Evolutionary conservation across 2,329 filamentous ascomycete genomes (phyloP).

Genomic region (Diaporthe sp.): DNA sequence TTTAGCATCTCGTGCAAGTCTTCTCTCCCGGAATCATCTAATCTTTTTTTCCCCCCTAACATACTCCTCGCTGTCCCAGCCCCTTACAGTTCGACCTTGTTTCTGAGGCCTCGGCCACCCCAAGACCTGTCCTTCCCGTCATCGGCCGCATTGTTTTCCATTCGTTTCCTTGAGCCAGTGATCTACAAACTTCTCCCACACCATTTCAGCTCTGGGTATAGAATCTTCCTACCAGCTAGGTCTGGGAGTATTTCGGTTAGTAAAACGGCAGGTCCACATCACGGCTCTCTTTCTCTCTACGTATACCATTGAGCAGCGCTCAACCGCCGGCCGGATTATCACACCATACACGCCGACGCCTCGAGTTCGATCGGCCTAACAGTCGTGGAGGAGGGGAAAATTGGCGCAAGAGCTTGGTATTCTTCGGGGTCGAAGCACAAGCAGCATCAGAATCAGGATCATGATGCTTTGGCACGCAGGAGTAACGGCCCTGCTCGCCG

Average conservation of each 20-base stretch:
- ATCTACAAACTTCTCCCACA: slow-evolving; percentile 15
- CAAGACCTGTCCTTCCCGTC: slow-evolving; percentile 22
- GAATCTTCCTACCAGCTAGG: neutral
- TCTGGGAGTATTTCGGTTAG: slow-evolving; percentile 1
- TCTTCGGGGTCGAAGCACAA: slow-evolving; percentile 2
- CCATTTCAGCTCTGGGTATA: slow-evolving; percentile 7
- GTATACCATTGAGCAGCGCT: neutral
- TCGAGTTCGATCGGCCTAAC: neutral
- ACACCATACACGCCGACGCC: neutral
- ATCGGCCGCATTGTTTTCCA: slow-evolving; percentile 25
- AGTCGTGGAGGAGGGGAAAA: neutral
- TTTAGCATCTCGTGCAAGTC: slow-evolving; percentile 15
- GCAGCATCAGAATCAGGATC: neutral
- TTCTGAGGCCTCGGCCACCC: slow-evolving; percentile 25
- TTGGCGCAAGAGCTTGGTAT: neutral
- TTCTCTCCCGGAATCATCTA: slow-evolving; percentile 1
- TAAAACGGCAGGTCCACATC: slow-evolving; percentile 29
- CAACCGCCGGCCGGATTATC: slow-evolving; percentile 32
- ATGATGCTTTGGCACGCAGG: slow-evolving; percentile 51
- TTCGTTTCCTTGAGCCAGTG: slow-evolving; percentile 26
- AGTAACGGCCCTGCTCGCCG: slow-evolving; percentile 49
- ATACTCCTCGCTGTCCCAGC: slow-evolving; percentile 3
- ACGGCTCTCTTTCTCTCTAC: neutral
- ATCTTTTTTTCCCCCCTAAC: neutral
- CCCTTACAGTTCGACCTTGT: neutral